Evolutionary conservation across 495 filamentous ascomycete species (phyloP), one percentile per base, ranked within the genome.

Genomic region (Oleoguttula mirabilis): DNA sequence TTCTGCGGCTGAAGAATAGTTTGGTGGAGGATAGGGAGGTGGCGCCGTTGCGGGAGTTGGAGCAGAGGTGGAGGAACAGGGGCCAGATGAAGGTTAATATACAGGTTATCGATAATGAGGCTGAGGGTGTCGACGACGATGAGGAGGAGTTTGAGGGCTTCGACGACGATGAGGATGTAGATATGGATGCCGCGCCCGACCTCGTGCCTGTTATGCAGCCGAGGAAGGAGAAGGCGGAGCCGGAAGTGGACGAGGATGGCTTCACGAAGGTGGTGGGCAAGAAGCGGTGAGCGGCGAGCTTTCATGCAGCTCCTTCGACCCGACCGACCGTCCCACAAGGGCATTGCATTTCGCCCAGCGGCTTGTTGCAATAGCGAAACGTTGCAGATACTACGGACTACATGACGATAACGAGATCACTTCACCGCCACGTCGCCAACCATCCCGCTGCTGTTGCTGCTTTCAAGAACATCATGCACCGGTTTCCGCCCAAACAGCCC

Each of bases 181-280:
- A 71, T 28, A 70, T 63, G 37, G 79, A 86, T 55, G 72, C 76
- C 83, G 79, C 77, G 32, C 82, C 82, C 10, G 52, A 64, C 16
- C 56, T 80, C 39, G 72, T 76, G 30, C 55, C 69, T 16, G 68
- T 8, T 14, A 8, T 65, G 11, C 45, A 21, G 11, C 19, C 27
- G 17, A 70, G 65, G 10, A 77, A 68, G 56, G 76, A 79, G 62
- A 84, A 72, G 61, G 58, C 66, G 33, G 75, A 73, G 52, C 82
- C 84, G 1, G 81, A 86, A 60, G 67, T 94, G 36, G 88, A 95
- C 63, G 85, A 93, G 39, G 88, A 95, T 52, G 88, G 88, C 11
- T 96, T 96, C 59, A 86, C 79, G n/a, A 86, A 80, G 66, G 84
- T 94, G 43, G 69, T 80, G 47, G 72, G 75, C 45, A 86, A 79